Conservation (phyloP, 805 yeast genomes). For the Brettanomyces nanus region DNA sequence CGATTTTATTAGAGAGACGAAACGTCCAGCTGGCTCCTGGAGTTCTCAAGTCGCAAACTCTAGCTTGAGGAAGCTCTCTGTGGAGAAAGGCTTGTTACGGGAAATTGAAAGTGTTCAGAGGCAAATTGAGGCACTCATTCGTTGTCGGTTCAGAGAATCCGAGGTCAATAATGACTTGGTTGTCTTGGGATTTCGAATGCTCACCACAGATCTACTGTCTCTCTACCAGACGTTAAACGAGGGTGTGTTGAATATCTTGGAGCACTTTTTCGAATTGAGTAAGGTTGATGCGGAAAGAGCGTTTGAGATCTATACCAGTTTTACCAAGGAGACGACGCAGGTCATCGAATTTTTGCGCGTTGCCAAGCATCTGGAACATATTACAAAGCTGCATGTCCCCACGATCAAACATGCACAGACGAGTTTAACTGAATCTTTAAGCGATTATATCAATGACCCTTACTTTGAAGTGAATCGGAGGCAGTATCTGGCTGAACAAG, state of each 20-base stretch:
- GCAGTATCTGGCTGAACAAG: conserved; percentile 67
- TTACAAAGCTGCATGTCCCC: conserved; percentile 87
- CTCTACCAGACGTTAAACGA: conserved; percentile 88
- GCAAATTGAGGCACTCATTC: conserved; percentile 69
- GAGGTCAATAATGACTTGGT: conserved; percentile 82
- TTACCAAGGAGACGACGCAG: conserved; percentile 77
- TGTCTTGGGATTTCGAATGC: conserved; percentile 74
- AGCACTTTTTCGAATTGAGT: conserved; percentile 91
- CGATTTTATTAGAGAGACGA: conserved; percentile 74
- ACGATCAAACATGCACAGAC: conserved; percentile 97
- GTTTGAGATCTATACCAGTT: conserved; percentile 70
- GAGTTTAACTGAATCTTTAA: conserved; percentile 75
- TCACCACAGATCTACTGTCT: conserved; percentile 83
- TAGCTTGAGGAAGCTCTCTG: conserved; percentile 52
- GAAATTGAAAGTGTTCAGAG: conserved; percentile 80
- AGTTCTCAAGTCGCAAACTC: conserved; percentile 41
- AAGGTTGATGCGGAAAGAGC: conserved; percentile 82
- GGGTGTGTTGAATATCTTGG: conserved; percentile 89
- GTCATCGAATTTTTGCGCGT: conserved; percentile 83
- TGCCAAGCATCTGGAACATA: conserved; percentile 81
- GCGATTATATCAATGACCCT: conserved; percentile 83
- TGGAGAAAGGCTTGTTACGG: conserved; percentile 74
- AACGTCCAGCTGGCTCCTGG: conserved; percentile 22
- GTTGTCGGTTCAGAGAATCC: conserved; percentile 66
- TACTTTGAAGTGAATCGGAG: conserved; percentile 72